Base-by-base conservation (phyloP, 345 rosid genomes). In the thale cress (Arabidopsis thaliana) region DNA sequence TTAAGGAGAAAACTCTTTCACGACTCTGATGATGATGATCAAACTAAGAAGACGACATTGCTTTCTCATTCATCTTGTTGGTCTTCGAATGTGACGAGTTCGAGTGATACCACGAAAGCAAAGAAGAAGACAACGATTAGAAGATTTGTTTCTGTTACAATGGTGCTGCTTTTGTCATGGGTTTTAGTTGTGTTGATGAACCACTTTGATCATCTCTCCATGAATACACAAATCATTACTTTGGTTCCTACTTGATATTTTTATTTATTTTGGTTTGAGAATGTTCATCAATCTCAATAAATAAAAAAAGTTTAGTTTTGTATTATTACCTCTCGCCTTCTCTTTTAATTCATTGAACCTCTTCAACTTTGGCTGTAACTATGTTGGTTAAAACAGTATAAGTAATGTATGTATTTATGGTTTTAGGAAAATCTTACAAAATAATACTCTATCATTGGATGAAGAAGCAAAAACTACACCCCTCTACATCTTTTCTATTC, bases 1-100 rank as follows among this genome's bases (percentile, higher is more conserved):
- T 3, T 69, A 13, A 79, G 67, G 10, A 57, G 77, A 58, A 71
- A 65, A 40, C 81, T 77, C 8, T 71, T 77, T 34, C 61, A 64
- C 33, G 72, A 48, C 8, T 30, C 60, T 12, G 76, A 63, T 25
- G 69, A n/a, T 46, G 7, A 22, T 40, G 59, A 56, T 59, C 45
- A 59, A 8, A 67, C 8, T 5, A 32, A 40, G 7, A 32, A 41
- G 10, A 14, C 16, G 41, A 6, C 56, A 59, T 34, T 34, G 20
- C 7, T 55, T 14, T 62, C 37, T 69, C 44, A 13, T 62, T 69
- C 65, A 4, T 55, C 72, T 14, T 56, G 71, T 28, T 62, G 46
- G 62, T 77, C 80, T 32, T 77, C 80, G n/a, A 70, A 70, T 36
- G 71, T 37, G 52, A 46, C 22, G 52, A 45, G 59, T 20, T 45